Conservation (phyloP, 352 stramenopile species). For the Pythium brassicae region DNA sequence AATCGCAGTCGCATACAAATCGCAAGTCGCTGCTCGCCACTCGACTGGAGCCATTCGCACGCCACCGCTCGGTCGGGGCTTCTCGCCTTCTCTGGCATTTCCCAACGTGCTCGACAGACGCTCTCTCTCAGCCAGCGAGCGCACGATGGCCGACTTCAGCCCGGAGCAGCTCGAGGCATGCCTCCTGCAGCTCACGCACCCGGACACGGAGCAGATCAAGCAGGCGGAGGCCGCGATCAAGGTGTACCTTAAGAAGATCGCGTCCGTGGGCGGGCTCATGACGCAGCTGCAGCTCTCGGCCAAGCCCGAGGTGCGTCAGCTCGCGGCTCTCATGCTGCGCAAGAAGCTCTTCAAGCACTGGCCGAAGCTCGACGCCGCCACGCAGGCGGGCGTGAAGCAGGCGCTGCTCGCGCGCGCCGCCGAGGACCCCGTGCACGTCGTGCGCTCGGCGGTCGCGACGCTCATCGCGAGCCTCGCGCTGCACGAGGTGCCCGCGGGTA, state of each 20-base stretch:
- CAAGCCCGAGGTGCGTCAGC: slow-evolving; percentile 85
- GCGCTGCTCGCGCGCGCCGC: slow-evolving; percentile 81
- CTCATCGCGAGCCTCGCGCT: slow-evolving; percentile 82
- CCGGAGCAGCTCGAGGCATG: slow-evolving; percentile 84
- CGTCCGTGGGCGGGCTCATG: slow-evolving; percentile 83
- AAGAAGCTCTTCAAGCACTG: slow-evolving; percentile 95
- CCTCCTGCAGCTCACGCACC: slow-evolving; percentile 89
- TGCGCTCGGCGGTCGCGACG: slow-evolving; percentile 82
- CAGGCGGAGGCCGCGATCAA: slow-evolving; percentile 92
- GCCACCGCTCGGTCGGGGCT: background rate
- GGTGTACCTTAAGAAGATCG: slow-evolving; percentile 89
- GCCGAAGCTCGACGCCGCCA: slow-evolving; percentile 80
- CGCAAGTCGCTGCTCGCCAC: background rate
- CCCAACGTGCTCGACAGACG: slow-evolving; percentile 5
- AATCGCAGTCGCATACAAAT: no score
- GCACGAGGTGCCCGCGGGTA: slow-evolving; percentile 63
- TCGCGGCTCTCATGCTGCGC: slow-evolving; percentile 91
- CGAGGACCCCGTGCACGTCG: slow-evolving; percentile 84
- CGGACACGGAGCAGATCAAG: slow-evolving; percentile 95
- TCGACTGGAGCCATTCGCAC: slow-evolving; percentile 9
- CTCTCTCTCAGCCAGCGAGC: background rate
- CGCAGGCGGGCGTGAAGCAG: slow-evolving; percentile 83
- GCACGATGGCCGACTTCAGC: slow-evolving; percentile 70
- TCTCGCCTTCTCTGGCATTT: slow-evolving; percentile 8
- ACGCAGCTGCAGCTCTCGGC: slow-evolving; percentile 82